Base-by-base conservation (phyloP, 768 basidiomycete species). In the Mrakia frigida region DNA sequence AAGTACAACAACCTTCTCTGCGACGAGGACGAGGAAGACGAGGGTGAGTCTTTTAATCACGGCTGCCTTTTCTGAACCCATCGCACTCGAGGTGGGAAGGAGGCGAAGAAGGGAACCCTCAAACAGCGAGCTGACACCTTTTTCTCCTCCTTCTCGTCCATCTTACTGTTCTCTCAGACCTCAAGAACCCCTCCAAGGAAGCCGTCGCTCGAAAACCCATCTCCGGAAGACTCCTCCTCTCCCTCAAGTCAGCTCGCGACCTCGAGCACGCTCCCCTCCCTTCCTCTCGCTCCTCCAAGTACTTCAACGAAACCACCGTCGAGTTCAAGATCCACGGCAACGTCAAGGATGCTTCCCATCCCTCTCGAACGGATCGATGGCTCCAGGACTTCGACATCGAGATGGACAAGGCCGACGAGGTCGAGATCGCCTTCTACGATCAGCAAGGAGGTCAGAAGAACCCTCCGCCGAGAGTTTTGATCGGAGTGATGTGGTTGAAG, bases 371-470 rank as follows among this genome's bases (percentile, higher is more conserved):
- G 39, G 97, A 98, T 84, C 90, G 92, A 63, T 99, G 97, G 97
- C 93, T 93, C 82, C 95, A 99, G 84, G 92, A 94, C 77, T 98
- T 98, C 78, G 94, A 96, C 83, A 93, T 99, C 77, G 87, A 90
- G 0, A 92, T 98, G 56, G 96, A 98, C 86, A 98, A 98, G 84
- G 95, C 96, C 21, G 98, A 96, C 82, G 97, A 99, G 86, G 92
- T 98, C 69, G 97, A 98, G 85, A 90, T 99, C 71, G 92, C 93
- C 41, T 88, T 99, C 43, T 94, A 94, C 81, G 97, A 99, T 84
- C 93, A 93, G 80, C 92, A 92, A 81, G 90, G 83, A 10, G 82
- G 89, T 75, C 92, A 94, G 78, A 85, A 86, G 21, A 88, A 92
- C 21, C 95, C 94, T 46, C 71, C 71, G 25, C 73, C 73, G 39